Evolutionary conservation across 192 early-diverging fungal species (phyloP).

Genomic region (Kappamyces sp.): DNA sequence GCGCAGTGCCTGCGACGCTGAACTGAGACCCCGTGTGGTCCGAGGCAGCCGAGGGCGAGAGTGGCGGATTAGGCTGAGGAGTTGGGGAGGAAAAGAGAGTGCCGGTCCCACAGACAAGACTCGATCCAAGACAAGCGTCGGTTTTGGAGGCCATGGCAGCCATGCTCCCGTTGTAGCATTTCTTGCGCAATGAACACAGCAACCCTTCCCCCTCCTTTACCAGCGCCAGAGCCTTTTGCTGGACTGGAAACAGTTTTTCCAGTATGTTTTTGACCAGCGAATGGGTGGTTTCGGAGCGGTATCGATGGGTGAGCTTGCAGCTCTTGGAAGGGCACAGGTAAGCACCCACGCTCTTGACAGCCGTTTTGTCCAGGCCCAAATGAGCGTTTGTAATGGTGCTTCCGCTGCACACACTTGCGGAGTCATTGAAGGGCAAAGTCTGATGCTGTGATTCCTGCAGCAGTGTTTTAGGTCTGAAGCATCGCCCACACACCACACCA

Average conservation of each 20-base stretch:
- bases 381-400: background rate
- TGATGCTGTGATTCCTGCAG: background rate
- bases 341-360: background rate
- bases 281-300: conserved; percentile 16
- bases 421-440: no score
- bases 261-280: conserved; percentile 4
- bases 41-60: background rate
- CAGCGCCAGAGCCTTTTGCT: conserved; percentile 2
- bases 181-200: background rate
- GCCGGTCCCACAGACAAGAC: no score
- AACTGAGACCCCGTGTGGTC: no score
- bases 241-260: conserved; percentile 16
- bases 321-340: conserved; percentile 15
- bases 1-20: background rate
- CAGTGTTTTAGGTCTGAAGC: conserved; percentile 18
- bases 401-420: no score
- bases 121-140: background rate
- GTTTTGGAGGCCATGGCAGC: background rate
- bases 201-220: conserved; percentile 9
- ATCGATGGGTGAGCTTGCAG: conserved; percentile 17
- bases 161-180: background rate
- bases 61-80: background rate
- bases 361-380: background rate
- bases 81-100: no score
- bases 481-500: conserved; percentile 17